Conservation (phyloP, 129 eudicot species). For the Flaveria brownii region DNA sequence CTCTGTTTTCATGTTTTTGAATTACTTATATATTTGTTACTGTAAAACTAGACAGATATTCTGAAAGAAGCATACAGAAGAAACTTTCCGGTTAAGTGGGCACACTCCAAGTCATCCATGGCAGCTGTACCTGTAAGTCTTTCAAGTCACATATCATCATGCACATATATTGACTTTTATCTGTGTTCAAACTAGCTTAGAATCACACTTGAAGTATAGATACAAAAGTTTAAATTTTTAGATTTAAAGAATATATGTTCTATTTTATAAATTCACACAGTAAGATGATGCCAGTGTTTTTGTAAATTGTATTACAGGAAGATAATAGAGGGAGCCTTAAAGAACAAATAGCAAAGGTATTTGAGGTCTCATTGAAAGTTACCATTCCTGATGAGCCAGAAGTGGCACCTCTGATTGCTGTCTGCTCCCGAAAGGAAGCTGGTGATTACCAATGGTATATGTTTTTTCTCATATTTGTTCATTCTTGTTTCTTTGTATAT, state of each 20-base stretch:
- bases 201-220: neutral
- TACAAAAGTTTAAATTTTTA: neutral
- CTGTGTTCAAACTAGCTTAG: neutral
- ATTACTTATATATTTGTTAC: conserved; percentile 33
- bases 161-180: neutral
- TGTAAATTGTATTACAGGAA: conserved; percentile 37
- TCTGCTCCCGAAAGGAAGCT: conserved; percentile 52
- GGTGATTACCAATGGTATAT: conserved; percentile 94
- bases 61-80: conserved; percentile 56
- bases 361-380: conserved; percentile 58
- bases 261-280: neutral
- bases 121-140: conserved; percentile 52
- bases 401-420: conserved; percentile 64
- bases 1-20: conserved; percentile 1
- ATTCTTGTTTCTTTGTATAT: neutral
- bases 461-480: conserved; percentile 2
- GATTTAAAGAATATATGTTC: neutral
- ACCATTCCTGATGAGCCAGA: conserved; percentile 69
- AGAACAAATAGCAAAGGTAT: conserved; percentile 59
- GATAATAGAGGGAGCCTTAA: conserved; percentile 66
- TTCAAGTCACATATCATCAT: neutral
- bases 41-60: conserved; percentile 75
- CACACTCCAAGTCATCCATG: conserved; percentile 51
- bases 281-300: conserved; percentile 20
- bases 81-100: conserved; percentile 33